Percentiles rank a stretch among this genome's conserved stretches.
These are phyloP conservation scores for Wickerhamomyces tratensis DNA, from an alignment of 805 yeast species.

Conservation along the genomic window DNA sequence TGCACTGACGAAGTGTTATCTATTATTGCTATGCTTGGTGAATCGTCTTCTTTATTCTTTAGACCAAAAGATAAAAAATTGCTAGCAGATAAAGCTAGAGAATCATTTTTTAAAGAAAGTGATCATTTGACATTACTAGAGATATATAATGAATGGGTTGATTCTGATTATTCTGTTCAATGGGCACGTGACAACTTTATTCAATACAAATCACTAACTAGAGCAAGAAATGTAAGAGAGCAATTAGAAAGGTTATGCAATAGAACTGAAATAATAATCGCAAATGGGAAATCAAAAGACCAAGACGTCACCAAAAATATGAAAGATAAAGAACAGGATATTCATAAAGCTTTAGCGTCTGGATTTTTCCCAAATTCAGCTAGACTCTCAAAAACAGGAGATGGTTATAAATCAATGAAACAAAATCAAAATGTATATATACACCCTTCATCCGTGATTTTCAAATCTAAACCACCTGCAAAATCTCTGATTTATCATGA, in stretches of 20 bases:
- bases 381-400: slow-evolving; percentile 68
- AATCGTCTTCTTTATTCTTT: slow-evolving; percentile 59
- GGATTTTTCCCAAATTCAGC: slow-evolving; percentile 98
- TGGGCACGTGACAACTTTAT: slow-evolving; percentile 86
- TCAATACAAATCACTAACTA: slow-evolving; percentile 60
- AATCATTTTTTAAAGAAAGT: slow-evolving; percentile 43
- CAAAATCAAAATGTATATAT: slow-evolving; percentile 65
- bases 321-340: slow-evolving; percentile 55
- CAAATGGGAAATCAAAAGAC: slow-evolving; percentile 20
- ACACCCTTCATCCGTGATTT: slow-evolving; percentile 80
- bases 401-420: slow-evolving; percentile 50
- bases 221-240: slow-evolving; percentile 61
- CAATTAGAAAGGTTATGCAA: slow-evolving; percentile 59
- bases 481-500: slow-evolving; percentile 73
- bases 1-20: slow-evolving; percentile 65
- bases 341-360: slow-evolving; percentile 74
- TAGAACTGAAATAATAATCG: slow-evolving; percentile 35
- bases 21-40: slow-evolving; percentile 77
- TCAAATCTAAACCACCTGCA: slow-evolving; percentile 60
- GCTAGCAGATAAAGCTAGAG: slow-evolving; percentile 55
- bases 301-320: slow-evolving; percentile 16
- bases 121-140: slow-evolving; percentile 75
- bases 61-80: slow-evolving; percentile 60
- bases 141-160: slow-evolving; percentile 70
- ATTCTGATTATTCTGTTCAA: slow-evolving; percentile 50